These are phyloP conservation scores for Penicillium janthinellum DNA, from an alignment of 2,329 filamentous ascomycete genomes.

Conservation along the genomic window DNA sequence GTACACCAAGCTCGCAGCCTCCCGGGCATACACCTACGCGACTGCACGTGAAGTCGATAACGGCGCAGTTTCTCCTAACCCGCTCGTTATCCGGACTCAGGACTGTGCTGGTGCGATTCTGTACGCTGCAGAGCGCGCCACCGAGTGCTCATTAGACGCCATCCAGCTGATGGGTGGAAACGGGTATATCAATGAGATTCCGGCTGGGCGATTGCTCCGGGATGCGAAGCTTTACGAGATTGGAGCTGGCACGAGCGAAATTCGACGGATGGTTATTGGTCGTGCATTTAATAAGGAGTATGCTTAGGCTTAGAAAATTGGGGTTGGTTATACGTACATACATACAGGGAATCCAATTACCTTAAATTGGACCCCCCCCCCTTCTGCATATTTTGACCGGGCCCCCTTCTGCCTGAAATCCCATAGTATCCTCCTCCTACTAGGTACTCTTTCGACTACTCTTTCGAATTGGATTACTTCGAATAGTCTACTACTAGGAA, in stretches of 20 bases:
- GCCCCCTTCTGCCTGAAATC: no score
- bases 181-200: slow-evolving; percentile 95
- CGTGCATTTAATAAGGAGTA: slow-evolving; percentile 89
- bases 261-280: slow-evolving; percentile 92
- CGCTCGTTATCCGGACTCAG: slow-evolving; percentile 68
- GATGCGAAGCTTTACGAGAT: slow-evolving; percentile 90
- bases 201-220: slow-evolving; percentile 79
- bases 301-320: slow-evolving; percentile 31
- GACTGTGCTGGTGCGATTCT: slow-evolving; percentile 94
- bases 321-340: slow-evolving; percentile 1
- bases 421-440: no score
- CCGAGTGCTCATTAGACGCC: slow-evolving; percentile 81
- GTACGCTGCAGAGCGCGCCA: slow-evolving; percentile 84
- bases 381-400: no score
- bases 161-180: slow-evolving; percentile 93
- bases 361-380: no score
- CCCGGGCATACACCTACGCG: slow-evolving; percentile 81
- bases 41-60: slow-evolving; percentile 82
- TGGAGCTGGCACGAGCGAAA: slow-evolving; percentile 92
- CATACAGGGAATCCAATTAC: not conserved
- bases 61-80: slow-evolving; percentile 48
- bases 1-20: slow-evolving; percentile 90
- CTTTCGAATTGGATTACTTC: no score
- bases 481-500: no score
- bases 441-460: no score